phyloP scores from a whole-genome alignment of 805 yeast genomes.

The Pichia gijzeniarum region DNA sequence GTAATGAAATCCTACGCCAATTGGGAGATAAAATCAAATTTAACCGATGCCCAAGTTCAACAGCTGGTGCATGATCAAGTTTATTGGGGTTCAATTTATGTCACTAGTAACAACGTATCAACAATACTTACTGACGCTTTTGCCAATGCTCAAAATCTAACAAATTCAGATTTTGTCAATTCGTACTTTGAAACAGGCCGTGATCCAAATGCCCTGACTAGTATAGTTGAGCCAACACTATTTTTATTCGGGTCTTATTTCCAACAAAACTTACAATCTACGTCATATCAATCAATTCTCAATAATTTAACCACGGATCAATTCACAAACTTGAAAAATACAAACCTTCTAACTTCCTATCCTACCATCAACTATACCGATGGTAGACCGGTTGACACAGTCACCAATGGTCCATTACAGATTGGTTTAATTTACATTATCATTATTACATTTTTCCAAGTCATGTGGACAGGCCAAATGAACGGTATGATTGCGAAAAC shows the following conservation, averaged over 20 bases:
- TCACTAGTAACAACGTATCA: slow-evolving; percentile 38
- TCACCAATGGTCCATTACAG: slow-evolving; percentile 58
- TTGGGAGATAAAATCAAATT: slow-evolving; percentile 33
- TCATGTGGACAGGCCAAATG: slow-evolving; percentile 50
- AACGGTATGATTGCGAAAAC: slow-evolving; percentile 45
- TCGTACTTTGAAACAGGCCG: slow-evolving; percentile 55
- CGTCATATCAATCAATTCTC: slow-evolving; percentile 26
- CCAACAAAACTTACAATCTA: slow-evolving; percentile 12
- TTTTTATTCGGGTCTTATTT: slow-evolving; percentile 31
- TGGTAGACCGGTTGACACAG: slow-evolving; percentile 34
- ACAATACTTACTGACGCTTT: slow-evolving; percentile 37
- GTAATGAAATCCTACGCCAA: slow-evolving; percentile 23
- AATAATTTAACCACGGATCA: slow-evolving; percentile 22
- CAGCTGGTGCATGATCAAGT: slow-evolving; percentile 45
- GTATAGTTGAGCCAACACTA: slow-evolving; percentile 41
- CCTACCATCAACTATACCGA: slow-evolving; percentile 18
- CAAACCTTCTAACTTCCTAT: slow-evolving; percentile 16
- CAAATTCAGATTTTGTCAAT: slow-evolving; percentile 20
- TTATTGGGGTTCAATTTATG: slow-evolving; percentile 60
- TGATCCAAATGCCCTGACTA: slow-evolving; percentile 44
- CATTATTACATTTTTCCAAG: slow-evolving; percentile 66
- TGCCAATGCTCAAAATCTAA: slow-evolving; percentile 27
- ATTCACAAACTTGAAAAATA: slow-evolving; percentile 18
- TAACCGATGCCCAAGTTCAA: slow-evolving; percentile 33
- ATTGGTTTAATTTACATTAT: slow-evolving; percentile 70